Evolutionary conservation across 192 early-diverging fungal genomes (phyloP).

Genomic region (Backusella westeae): DNA sequence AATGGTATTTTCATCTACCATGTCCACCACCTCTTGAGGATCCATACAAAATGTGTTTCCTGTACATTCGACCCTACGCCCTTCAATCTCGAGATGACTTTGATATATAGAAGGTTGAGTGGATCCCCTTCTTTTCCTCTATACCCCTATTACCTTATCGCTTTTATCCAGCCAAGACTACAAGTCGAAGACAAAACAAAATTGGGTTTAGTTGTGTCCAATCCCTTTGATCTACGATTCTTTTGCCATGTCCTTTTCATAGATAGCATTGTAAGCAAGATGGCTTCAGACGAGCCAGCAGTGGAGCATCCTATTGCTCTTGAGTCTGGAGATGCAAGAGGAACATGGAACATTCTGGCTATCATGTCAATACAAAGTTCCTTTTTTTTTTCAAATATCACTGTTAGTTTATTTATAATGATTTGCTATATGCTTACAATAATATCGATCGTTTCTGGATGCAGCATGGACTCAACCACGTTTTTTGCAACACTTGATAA

Average conservation of each 20-base stretch:
- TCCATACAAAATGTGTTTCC: conserved; percentile 53
- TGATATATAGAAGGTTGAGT: neutral
- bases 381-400: neutral
- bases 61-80: conserved; percentile 22
- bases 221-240: conserved; percentile 53
- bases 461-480: conserved; percentile 49
- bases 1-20: conserved; percentile 85
- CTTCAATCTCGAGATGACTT: conserved; percentile 37
- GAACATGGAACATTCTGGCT: conserved; percentile 37
- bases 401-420: too few species aligned
- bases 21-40: conserved; percentile 59
- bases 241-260: conserved; percentile 78
- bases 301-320: conserved; percentile 65
- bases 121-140: too few species aligned
- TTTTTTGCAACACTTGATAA: conserved; percentile 74
- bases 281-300: conserved; percentile 78
- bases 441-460: conserved; percentile 37
- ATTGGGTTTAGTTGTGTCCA: conserved; percentile 69
- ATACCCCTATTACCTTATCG: neutral
- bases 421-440: conserved; percentile 23
- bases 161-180: conserved; percentile 46
- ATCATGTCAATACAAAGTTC: conserved; percentile 37
- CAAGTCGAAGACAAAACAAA: conserved; percentile 72
- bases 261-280: conserved; percentile 71
- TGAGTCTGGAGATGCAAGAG: conserved; percentile 29